Conservation (phyloP, 23 red algal species). For the Gracilaria caudata region DNA sequence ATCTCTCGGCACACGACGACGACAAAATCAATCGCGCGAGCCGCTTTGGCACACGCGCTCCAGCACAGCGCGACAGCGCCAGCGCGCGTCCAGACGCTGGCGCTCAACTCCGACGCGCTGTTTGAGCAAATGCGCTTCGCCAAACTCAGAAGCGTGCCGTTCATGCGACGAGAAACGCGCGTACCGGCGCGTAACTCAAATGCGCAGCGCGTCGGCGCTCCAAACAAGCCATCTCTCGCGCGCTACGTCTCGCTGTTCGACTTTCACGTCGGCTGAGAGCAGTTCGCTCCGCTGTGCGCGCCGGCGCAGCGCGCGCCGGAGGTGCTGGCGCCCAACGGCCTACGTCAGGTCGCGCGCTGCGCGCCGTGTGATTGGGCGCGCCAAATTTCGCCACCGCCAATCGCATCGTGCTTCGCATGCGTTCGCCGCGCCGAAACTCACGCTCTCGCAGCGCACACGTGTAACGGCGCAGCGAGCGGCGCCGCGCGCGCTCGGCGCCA, state of each 20-base stretch:
- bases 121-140: not conserved
- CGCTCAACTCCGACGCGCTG: not conserved
- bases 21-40: conserved; percentile 3
- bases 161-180: not conserved
- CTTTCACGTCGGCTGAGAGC: not conserved
- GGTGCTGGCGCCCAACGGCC: not conserved
- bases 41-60: not conserved
- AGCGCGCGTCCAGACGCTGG: not conserved
- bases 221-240: not conserved
- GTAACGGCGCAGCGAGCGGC: not conserved
- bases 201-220: not conserved
- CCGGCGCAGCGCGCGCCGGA: no score
- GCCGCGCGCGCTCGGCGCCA: no score
- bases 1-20: not conserved
- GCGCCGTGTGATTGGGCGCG: not conserved
- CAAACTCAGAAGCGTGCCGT: not conserved
- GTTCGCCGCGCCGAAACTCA: no score
- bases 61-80: not conserved
- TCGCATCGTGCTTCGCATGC: not conserved
- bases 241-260: not conserved
- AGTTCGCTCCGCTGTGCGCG: no score
- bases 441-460: not conserved
- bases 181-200: not conserved
- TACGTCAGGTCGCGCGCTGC: not conserved
- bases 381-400: conserved; percentile 16